Conservation (phyloP, 2,329 filamentous ascomycete species). For the Penicillium olsonii region DNA sequence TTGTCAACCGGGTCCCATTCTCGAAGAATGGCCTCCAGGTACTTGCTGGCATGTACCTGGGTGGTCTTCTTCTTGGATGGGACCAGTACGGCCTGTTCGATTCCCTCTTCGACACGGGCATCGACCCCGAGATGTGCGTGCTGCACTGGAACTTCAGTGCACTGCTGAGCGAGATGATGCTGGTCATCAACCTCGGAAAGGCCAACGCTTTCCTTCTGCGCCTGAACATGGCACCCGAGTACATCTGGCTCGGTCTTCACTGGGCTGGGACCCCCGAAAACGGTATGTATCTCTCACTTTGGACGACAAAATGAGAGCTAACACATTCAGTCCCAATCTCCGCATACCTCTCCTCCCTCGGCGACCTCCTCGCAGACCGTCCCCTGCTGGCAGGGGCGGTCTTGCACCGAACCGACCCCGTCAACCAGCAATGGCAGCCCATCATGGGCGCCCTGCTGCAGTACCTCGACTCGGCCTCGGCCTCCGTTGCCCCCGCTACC, state of each 20-base stretch:
- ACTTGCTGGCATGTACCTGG: slow-evolving; percentile 6
- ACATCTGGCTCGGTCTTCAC: slow-evolving; percentile 10
- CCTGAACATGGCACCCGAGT: slow-evolving; percentile 7
- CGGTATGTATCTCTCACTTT: background rate
- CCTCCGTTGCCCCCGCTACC: background rate
- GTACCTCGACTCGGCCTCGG: background rate
- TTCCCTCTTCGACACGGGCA: background rate
- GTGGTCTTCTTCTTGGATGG: background rate
- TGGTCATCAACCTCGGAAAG: slow-evolving; percentile 7
- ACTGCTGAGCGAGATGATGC: slow-evolving; percentile 7
- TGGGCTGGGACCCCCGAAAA: slow-evolving; percentile 5
- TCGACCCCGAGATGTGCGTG: background rate
- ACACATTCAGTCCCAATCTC: background rate
- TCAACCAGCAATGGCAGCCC: background rate
- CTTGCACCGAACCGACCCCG: background rate
- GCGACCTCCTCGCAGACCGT: background rate
- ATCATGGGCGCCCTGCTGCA: background rate
- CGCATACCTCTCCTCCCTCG: background rate
- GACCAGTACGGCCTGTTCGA: background rate
- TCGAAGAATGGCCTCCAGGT: slow-evolving; percentile 4
- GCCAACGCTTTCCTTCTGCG: slow-evolving; percentile 4
- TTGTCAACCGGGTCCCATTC: background rate
- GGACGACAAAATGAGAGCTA: background rate
- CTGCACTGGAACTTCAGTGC: background rate
- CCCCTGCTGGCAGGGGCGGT: background rate